These are phyloP conservation scores for Triticum urartu DNA, from an alignment of 176 grass and related monocot species.

Conservation along the genomic window DNA sequence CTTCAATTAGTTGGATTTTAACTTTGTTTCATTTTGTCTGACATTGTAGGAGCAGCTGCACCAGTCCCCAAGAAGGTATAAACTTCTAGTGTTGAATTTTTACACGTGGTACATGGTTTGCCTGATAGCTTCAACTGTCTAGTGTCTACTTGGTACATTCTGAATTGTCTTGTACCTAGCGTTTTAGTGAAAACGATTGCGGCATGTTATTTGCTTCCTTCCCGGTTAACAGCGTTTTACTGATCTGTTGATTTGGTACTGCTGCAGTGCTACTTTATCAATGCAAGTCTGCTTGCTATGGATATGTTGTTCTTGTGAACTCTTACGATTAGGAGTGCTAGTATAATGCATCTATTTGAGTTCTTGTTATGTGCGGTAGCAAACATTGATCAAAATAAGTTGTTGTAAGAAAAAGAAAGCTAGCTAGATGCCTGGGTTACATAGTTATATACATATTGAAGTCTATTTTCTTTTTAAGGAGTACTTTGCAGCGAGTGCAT, in stretches of 20 bases:
- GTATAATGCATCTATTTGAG: neutral
- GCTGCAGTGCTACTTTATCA: neutral
- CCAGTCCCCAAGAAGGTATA: slow-evolving; percentile 43
- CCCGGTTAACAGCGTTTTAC: neutral
- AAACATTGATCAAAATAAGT: neutral
- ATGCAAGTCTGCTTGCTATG: neutral
- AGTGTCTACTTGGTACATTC: neutral
- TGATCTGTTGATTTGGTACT: neutral
- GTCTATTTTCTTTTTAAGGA: neutral
- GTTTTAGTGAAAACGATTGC: neutral
- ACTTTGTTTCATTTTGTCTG: slow-evolving; percentile 15
- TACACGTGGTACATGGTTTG: neutral
- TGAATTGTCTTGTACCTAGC: neutral
- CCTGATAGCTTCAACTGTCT: neutral
- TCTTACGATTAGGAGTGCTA: neutral
- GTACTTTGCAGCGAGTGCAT: neutral
- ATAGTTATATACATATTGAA: neutral
- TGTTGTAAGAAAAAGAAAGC: neutral
- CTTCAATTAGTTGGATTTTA: slow-evolving; percentile 10
- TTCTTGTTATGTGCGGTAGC: neutral
- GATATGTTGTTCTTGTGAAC: neutral
- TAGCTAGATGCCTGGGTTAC: neutral
- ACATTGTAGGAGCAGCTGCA: slow-evolving; percentile 34
- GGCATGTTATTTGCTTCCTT: neutral
- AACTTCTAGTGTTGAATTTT: neutral